Conservation (phyloP, 164 flowering plant species). For the Nymphaea thermarum region DNA sequence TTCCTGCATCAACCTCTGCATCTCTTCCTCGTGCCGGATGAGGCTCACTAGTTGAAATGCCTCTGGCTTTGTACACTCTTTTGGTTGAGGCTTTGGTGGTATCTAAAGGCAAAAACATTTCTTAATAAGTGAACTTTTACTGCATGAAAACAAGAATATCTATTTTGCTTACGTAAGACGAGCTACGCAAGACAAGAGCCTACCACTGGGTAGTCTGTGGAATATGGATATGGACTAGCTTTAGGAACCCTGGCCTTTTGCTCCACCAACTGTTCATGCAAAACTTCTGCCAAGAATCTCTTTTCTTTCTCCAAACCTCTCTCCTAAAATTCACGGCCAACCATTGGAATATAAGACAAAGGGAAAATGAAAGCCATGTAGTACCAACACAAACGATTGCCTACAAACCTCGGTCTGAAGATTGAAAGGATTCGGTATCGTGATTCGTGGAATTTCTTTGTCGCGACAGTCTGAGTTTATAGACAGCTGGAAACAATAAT, state of each 20-base stretch:
- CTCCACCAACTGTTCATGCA: constrained; percentile 67
- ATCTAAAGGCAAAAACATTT: constrained; percentile 26
- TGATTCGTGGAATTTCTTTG: constrained; percentile 39
- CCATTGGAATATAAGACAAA: not conserved
- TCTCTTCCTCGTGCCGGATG: constrained; percentile 85
- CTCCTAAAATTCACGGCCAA: constrained; percentile 26
- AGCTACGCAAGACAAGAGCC: not conserved
- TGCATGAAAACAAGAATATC: not conserved
- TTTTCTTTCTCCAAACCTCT: constrained; percentile 80
- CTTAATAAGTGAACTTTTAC: not conserved
- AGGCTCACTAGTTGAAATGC: constrained; percentile 89
- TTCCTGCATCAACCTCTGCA: constrained; percentile 82
- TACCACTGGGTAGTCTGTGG: constrained; percentile 97
- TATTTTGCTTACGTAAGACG: too few species aligned
- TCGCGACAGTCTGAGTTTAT: constrained; percentile 54
- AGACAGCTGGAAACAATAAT: constrained; percentile 45
- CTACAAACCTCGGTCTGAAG: constrained; percentile 65
- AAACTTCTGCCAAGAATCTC: constrained; percentile 37
- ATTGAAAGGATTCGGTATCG: constrained; percentile 80
- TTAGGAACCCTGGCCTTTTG: constrained; percentile 72
- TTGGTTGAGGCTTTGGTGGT: constrained; percentile 93
- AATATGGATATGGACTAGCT: constrained; percentile 91
- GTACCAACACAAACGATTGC: not conserved
- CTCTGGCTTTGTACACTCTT: constrained; percentile 71
- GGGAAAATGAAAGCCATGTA: not conserved